Conservation (phyloP, 768 basidiomycete species). For the Termitomyces eurrhizus region DNA sequence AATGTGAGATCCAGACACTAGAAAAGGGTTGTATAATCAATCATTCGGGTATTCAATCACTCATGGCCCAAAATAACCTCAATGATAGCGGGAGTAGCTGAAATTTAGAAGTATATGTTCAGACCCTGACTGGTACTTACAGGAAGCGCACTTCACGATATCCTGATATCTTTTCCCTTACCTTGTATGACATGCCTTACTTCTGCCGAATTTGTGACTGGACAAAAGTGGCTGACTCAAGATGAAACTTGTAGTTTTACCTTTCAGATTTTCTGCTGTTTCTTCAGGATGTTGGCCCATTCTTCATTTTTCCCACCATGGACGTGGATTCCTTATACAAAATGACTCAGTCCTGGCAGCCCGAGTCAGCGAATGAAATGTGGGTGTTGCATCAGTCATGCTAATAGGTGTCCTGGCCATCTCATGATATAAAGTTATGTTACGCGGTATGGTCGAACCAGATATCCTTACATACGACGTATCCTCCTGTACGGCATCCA, state of each 20-base stretch:
- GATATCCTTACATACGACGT: neutral
- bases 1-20: too few species aligned
- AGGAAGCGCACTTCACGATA: too few species aligned
- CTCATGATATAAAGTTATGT: neutral
- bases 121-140: too few species aligned
- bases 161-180: neutral
- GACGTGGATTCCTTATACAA: neutral
- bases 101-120: too few species aligned
- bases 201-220: neutral
- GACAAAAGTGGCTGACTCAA: neutral
- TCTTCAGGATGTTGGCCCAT: neutral
- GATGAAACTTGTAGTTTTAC: neutral
- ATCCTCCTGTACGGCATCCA: neutral
- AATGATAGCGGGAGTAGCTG: neutral
- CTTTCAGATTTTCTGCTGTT: neutral
- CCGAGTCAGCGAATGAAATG: constrained; percentile 1
- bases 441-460: too few species aligned
- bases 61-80: too few species aligned
- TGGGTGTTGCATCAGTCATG: neutral
- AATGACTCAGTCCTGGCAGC: neutral
- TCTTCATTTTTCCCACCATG: neutral
- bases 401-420: neutral
- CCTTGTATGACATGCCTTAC: neutral
- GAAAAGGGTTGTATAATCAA: too few species aligned
- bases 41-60: too few species aligned